These are phyloP conservation scores for Heterotrichella gracilis DNA, from an alignment of 352 stramenopile species.

Conservation along the genomic window DNA sequence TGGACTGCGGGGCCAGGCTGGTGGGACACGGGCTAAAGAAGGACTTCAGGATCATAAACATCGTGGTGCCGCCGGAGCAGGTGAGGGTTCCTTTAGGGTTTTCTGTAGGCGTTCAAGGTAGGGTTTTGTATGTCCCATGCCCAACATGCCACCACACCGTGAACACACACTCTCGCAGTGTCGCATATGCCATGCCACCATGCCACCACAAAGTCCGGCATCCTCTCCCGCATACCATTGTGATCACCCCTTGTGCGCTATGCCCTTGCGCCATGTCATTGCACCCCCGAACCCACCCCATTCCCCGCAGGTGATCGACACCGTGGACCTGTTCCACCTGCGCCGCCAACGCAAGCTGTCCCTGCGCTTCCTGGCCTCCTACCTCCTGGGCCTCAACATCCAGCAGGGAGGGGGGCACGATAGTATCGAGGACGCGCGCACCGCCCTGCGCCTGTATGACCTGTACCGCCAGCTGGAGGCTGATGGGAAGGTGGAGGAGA, in stretches of 20 bases:
- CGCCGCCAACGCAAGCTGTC: constrained; percentile 38
- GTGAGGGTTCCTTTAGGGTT: too few species aligned
- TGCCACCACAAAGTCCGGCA: too few species aligned
- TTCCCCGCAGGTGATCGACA: constrained; percentile 62
- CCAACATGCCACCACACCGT: too few species aligned
- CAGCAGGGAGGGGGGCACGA: constrained; percentile 53
- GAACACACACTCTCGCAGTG: too few species aligned
- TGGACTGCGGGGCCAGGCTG: constrained; percentile 29
- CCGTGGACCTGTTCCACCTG: constrained; percentile 42
- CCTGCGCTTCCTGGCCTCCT: constrained; percentile 41
- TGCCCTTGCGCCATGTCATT: too few species aligned
- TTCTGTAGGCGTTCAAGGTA: too few species aligned
- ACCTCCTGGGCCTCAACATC: constrained; percentile 41
- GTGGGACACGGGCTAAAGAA: constrained; percentile 29
- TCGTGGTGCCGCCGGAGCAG: constrained; percentile 39
- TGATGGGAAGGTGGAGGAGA: constrained; percentile 28
- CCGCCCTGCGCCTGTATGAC: constrained; percentile 36
- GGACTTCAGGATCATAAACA: constrained; percentile 48
- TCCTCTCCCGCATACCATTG: too few species aligned
- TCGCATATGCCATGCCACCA: too few species aligned
- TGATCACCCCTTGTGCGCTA: too few species aligned
- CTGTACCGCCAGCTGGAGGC: constrained; percentile 33
- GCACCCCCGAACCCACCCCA: too few species aligned
- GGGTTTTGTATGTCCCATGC: too few species aligned
- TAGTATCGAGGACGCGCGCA: constrained; percentile 45